A percentile compares a stretch with the other conserved stretches of the same genome.
phyloP scores from a whole-genome alignment of 2,329 filamentous ascomycete species.

The Colletotrichum gigasporum region DNA sequence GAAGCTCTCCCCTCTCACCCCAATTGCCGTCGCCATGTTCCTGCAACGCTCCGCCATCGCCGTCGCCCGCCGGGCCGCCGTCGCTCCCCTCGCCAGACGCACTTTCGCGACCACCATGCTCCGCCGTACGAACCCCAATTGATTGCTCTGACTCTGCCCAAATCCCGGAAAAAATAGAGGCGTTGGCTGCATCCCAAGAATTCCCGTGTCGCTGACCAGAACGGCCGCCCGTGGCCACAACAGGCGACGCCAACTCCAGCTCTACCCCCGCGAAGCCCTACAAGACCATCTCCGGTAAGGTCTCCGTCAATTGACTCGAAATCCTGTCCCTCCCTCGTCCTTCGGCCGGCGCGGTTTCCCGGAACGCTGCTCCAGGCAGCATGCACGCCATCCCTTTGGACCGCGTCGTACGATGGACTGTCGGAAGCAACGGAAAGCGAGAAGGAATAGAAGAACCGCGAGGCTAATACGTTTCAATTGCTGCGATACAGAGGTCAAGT shows the following conservation, averaged over 20 bases:
- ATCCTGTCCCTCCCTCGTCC: conserved; percentile 3
- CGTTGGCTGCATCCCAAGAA: conserved; percentile 13
- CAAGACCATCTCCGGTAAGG: conserved; percentile 58
- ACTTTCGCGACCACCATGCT: conserved; percentile 68
- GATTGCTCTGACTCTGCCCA: background rate
- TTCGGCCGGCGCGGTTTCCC: conserved; percentile 5
- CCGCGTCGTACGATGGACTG: conserved; percentile 19
- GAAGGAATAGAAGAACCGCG: background rate
- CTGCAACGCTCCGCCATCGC: conserved; percentile 70
- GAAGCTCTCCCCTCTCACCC: conserved; percentile 30
- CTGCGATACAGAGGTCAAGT: conserved; percentile 76
- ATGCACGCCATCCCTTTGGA: conserved; percentile 16
- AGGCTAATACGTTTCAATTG: conserved; percentile 22
- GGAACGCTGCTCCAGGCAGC: conserved; percentile 5
- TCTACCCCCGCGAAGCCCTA: conserved; percentile 49
- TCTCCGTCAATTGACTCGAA: conserved; percentile 28
- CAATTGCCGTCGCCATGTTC: conserved; percentile 62
- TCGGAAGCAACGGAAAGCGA: background rate
- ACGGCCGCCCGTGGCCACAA: conserved; percentile 5
- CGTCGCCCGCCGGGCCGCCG: conserved; percentile 68
- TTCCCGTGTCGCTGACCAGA: conserved; percentile 23
- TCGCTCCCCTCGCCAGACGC: conserved; percentile 63
- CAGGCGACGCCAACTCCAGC: conserved; percentile 52
- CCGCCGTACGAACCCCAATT: conserved; percentile 60
- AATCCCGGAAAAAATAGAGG: conserved; percentile 20